Conservation (phyloP, 139 green algal genomes). For the Monoraphidium neglectum region DNA sequence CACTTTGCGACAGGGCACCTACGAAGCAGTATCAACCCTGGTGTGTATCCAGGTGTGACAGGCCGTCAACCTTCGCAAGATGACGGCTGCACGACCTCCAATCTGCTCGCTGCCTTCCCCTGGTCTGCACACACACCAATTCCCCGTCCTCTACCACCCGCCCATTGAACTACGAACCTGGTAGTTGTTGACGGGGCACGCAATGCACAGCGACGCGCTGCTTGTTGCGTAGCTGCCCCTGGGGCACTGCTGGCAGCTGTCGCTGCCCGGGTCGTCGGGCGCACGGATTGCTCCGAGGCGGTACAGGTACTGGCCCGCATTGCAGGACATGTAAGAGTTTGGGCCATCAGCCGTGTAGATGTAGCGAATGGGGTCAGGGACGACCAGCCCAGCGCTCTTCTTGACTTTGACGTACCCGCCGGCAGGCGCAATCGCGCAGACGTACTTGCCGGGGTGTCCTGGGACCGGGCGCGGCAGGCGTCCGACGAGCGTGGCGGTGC, state of each 20-base stretch:
- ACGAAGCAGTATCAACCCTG: too few relatives aligned
- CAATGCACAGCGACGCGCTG: conserved; percentile 14
- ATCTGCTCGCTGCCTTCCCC: too few relatives aligned
- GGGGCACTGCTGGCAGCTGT: conserved; percentile 17
- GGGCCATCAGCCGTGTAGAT: conserved; percentile 18
- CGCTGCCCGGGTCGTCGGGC: not conserved
- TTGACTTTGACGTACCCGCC: conserved; percentile 24
- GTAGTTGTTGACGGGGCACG: conserved; percentile 12
- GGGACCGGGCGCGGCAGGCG: conserved; percentile 14
- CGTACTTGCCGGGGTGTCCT: conserved; percentile 1
- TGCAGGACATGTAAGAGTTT: conserved; percentile 9
- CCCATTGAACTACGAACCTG: too few relatives aligned
- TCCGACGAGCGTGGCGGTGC: conserved; percentile 18
- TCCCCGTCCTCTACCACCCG: too few relatives aligned
- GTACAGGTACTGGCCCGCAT: conserved; percentile 17
- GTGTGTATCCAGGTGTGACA: too few relatives aligned
- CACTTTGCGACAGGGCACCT: too few relatives aligned
- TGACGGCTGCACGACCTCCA: too few relatives aligned
- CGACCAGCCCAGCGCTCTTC: not conserved
- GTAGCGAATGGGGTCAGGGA: conserved; percentile 5
- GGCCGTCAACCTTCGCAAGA: too few relatives aligned
- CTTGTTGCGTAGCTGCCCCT: conserved; percentile 19
- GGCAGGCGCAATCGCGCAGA: conserved; percentile 31
- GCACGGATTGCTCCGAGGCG: conserved; percentile 22
- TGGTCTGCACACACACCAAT: too few relatives aligned